phyloP scores from a whole-genome alignment of 805 yeast species.

The Schizosaccharomyces octosporus region DNA sequence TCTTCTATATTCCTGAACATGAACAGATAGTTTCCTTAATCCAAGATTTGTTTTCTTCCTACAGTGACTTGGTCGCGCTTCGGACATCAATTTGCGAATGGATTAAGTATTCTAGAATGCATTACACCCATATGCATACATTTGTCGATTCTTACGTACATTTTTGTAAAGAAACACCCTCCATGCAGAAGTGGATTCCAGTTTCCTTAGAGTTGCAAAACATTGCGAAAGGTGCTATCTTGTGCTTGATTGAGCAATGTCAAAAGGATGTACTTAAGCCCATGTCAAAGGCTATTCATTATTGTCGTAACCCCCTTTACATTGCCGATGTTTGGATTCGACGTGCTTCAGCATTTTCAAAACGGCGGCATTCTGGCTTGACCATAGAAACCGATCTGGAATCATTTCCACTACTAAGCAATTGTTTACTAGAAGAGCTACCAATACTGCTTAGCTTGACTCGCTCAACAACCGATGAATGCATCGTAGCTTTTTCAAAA shows the following conservation, averaged over 20 bases:
- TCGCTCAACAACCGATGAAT: neutral
- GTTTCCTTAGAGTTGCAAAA: neutral
- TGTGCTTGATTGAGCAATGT: neutral
- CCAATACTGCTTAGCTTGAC: neutral
- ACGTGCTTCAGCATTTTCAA: neutral
- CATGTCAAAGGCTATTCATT: neutral
- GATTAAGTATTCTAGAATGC: neutral
- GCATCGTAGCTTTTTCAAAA: neutral
- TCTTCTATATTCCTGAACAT: neutral
- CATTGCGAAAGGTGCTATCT: neutral
- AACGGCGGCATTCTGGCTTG: neutral
- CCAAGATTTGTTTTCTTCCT: neutral
- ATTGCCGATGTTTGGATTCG: neutral
- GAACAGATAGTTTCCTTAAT: neutral
- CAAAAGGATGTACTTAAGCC: neutral
- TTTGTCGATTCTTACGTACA: neutral
- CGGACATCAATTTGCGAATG: neutral
- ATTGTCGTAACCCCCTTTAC: neutral
- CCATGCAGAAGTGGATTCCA: neutral
- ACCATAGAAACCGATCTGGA: neutral
- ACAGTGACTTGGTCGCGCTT: neutral
- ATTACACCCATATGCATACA: neutral
- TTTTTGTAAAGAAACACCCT: neutral
- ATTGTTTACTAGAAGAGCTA: neutral
- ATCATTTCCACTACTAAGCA: neutral